Conservation (phyloP, 75 land plant species). For the Cupressus sempervirens region DNA sequence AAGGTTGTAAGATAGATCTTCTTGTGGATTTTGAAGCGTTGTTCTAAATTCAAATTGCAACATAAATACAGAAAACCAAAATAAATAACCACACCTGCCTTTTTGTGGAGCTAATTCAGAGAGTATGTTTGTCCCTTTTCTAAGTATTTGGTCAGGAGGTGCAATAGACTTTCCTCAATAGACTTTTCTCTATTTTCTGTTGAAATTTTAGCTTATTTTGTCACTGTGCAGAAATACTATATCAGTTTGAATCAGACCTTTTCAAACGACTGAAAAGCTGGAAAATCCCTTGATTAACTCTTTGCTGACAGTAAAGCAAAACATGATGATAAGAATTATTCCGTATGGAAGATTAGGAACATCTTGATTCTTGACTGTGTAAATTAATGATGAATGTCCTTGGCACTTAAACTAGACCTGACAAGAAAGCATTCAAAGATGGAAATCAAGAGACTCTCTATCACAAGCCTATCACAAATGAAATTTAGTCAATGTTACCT, state of each 20-base stretch:
- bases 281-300: not conserved
- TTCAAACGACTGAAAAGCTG: not conserved
- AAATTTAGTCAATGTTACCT: not conserved
- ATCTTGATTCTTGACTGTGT: not conserved
- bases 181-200: not conserved
- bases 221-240: not conserved
- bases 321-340: not conserved
- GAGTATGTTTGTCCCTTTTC: not conserved
- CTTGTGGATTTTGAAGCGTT: not conserved
- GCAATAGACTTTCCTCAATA: not conserved
- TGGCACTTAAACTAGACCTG: not conserved
- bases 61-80: not conserved
- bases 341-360: not conserved
- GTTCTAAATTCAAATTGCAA: not conserved
- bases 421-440: not conserved
- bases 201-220: not conserved
- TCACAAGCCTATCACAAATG: not conserved
- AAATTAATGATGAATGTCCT: not conserved
- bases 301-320: not conserved
- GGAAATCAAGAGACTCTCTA: not conserved
- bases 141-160: not conserved
- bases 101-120: not conserved
- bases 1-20: not conserved
- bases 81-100: not conserved
- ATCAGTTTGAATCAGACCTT: not conserved